These are phyloP conservation scores for Zygosaccharomyces siamensis DNA, from an alignment of 805 yeast genomes.

Conservation along the genomic window DNA sequence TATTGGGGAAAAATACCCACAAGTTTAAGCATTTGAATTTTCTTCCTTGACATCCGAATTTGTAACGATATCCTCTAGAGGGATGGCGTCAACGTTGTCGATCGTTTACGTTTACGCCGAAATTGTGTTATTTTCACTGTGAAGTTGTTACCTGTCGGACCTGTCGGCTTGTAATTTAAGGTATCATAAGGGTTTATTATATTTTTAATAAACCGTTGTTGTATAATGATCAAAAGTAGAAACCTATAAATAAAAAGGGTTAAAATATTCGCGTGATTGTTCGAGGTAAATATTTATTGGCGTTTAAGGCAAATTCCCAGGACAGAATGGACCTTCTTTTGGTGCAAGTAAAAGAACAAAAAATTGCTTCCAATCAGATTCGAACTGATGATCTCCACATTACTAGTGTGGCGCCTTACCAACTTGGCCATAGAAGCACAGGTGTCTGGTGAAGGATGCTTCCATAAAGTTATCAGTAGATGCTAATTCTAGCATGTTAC, in stretches of 20 bases:
- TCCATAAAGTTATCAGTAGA: no score
- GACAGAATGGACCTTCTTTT: no score
- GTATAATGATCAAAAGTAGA: slow-evolving; percentile 3
- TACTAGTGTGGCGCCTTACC: slow-evolving; percentile 90
- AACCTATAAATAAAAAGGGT: slow-evolving; percentile 1
- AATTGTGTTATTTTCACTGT: neutral
- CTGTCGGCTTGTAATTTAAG: neutral
- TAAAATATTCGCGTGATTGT: neutral
- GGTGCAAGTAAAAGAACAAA: slow-evolving; percentile 15
- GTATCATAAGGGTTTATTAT: neutral
- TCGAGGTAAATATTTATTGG: neutral
- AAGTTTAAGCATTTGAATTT: neutral
- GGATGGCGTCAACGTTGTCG: neutral
- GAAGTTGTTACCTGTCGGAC: neutral
- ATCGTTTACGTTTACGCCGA: neutral
- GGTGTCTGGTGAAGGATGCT: no score
- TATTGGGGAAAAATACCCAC: no score
- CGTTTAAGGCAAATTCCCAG: no score
- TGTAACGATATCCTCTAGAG: neutral
- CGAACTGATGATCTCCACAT: slow-evolving; percentile 82
- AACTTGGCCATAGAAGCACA: slow-evolving; percentile 56
- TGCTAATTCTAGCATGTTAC: no score
- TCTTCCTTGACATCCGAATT: neutral
- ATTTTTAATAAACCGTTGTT: neutral
- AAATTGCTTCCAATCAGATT: slow-evolving; percentile 62